Conservation (phyloP, 768 basidiomycete species). For the Hericium rajendrae region DNA sequence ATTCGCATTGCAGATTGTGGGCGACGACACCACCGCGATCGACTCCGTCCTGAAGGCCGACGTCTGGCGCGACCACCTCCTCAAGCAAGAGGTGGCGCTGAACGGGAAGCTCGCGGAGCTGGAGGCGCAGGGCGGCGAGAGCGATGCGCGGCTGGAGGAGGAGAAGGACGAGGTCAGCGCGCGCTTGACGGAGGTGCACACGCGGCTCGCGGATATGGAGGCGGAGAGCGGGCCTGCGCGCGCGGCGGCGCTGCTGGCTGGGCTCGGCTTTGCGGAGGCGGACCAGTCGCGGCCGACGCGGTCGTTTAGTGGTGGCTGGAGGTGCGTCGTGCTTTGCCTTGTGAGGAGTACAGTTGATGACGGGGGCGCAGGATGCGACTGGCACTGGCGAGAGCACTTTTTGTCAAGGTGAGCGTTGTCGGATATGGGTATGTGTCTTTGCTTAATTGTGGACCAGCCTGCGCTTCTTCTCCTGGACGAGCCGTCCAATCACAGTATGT, state of each 20-base stretch:
- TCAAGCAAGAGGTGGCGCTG: constrained; percentile 73
- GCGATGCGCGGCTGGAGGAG: constrained; percentile 52
- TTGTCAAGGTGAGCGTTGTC: constrained; percentile 64
- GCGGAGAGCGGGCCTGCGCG: constrained; percentile 95
- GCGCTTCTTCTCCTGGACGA: constrained; percentile 79
- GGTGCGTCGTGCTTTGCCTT: constrained; percentile 31
- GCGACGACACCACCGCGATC: constrained; percentile 87
- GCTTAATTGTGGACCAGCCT: constrained; percentile 31
- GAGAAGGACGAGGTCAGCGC: constrained; percentile 77
- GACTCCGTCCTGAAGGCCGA: constrained; percentile 99
- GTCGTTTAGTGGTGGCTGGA: constrained; percentile 95
- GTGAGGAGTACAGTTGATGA: neutral
- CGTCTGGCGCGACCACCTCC: constrained; percentile 90
- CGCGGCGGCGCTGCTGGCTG: constrained; percentile 81
- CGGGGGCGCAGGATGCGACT: constrained; percentile 70
- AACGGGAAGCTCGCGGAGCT: constrained; percentile 65
- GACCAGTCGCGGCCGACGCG: constrained; percentile 80
- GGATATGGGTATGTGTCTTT: neutral
- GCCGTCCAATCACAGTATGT: constrained; percentile 91
- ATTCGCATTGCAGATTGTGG: constrained; percentile 59
- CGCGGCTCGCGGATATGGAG: constrained; percentile 92
- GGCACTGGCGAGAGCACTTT: constrained; percentile 88
- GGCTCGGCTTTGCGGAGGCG: constrained; percentile 82
- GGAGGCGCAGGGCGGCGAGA: constrained; percentile 68
- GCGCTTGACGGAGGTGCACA: constrained; percentile 82